A percentile compares a stretch with the other conserved stretches of the same genome.
Conservation (phyloP, 2,329 filamentous ascomycete genomes). For the Chalara sp. region DNA sequence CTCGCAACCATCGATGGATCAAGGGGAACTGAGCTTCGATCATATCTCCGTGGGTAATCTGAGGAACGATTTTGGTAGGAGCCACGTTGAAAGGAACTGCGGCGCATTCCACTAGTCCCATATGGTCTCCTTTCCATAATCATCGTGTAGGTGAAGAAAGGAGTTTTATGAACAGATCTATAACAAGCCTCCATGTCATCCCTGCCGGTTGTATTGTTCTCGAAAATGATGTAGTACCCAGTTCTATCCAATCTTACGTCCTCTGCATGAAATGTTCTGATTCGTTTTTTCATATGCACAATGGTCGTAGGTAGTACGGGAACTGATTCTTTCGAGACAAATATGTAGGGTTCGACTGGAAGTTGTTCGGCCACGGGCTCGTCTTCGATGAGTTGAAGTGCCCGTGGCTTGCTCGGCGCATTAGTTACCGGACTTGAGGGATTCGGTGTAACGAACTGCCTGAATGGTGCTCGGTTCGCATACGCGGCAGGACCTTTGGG, state of each 20-base stretch:
- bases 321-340: conserved; percentile 79
- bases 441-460: conserved; percentile 12
- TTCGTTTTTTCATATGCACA: conserved; percentile 80
- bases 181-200: conserved; percentile 77
- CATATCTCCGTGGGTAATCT: conserved; percentile 21
- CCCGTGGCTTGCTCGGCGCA: conserved; percentile 38
- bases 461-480: conserved; percentile 20
- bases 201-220: conserved; percentile 68
- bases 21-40: conserved; percentile 37
- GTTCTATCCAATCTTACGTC: conserved; percentile 77
- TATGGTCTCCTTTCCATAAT: conserved; percentile 69
- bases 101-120: conserved; percentile 18
- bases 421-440: conserved; percentile 15
- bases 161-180: conserved; percentile 68
- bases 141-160: conserved; percentile 90
- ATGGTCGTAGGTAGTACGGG: conserved; percentile 82
- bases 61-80: conserved; percentile 4
- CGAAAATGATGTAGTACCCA: conserved; percentile 90
- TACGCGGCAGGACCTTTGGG: conserved; percentile 64
- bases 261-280: conserved; percentile 76
- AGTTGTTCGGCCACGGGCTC: conserved; percentile 60
- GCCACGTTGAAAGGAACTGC: not conserved
- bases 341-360: conserved; percentile 79
- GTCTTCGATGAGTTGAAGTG: conserved; percentile 50
- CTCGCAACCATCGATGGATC: conserved; percentile 36